These are phyloP conservation scores for Podospora appendiculata DNA, from an alignment of 495 filamentous ascomycete species.

Conservation along the genomic window DNA sequence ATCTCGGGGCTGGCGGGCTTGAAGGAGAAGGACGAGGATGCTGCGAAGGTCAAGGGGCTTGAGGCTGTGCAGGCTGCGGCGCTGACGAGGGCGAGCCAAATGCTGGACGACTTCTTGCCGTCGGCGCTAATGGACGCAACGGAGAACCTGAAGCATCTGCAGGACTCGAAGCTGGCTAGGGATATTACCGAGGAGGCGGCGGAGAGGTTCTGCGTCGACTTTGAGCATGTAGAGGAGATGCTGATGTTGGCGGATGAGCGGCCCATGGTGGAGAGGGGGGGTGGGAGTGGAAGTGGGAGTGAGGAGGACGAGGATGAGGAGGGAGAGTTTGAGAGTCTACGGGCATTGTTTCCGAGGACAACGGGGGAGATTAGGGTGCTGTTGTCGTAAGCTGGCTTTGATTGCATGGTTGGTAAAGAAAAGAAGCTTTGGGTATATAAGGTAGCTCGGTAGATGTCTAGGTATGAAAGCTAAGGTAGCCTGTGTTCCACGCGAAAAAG, in stretches of 20 bases:
- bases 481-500: no score
- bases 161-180: conserved; percentile 59
- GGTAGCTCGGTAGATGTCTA: no score
- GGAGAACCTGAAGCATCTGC: conserved; percentile 66
- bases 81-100: conserved; percentile 60
- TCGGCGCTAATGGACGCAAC: conserved; percentile 88
- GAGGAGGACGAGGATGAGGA: conserved; percentile 9
- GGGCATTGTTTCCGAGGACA: conserved; percentile 72
- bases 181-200: conserved; percentile 78
- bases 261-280: conserved; percentile 24
- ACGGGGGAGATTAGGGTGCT: conserved; percentile 79
- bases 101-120: conserved; percentile 84
- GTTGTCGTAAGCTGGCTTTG: conserved; percentile 36
- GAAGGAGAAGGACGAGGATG: conserved; percentile 26
- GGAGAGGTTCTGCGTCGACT: conserved; percentile 80
- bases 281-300: conserved; percentile 11
- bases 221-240: conserved; percentile 74
- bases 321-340: conserved; percentile 42
- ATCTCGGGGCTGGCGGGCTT: conserved; percentile 48
- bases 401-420: not conserved
- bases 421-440: not conserved
- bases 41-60: conserved; percentile 28
- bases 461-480: no score
- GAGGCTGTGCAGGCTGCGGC: conserved; percentile 54
- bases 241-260: conserved; percentile 39